These are phyloP conservation scores for Hyparrhenia diplandra DNA, from an alignment of 176 grass and related monocot genomes.

Conservation along the genomic window DNA sequence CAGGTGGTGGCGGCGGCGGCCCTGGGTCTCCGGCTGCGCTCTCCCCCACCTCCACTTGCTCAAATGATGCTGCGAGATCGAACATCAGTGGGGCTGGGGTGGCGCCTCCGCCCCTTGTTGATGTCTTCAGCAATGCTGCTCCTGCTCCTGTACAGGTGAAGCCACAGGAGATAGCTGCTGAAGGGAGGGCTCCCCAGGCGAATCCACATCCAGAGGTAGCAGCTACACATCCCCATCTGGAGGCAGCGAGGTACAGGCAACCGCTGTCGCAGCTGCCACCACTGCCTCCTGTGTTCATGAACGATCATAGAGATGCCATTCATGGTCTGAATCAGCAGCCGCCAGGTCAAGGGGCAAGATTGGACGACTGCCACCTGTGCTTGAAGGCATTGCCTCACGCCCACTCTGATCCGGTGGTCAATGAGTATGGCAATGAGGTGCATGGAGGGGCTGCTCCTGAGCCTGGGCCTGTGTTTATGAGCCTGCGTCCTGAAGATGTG, in stretches of 20 bases:
- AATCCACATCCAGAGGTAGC: conserved; percentile 12
- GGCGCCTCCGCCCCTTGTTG: conserved; percentile 34
- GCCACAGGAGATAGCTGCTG: conserved; percentile 37
- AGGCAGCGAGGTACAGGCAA: conserved; percentile 61
- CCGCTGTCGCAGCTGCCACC: conserved; percentile 91
- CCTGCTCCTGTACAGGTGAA: conserved; percentile 9
- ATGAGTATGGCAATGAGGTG: conserved; percentile 47
- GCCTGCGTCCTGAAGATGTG: conserved; percentile 69
- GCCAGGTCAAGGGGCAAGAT: conserved; percentile 20
- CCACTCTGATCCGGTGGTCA: conserved; percentile 67
- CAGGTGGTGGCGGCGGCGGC: conserved; percentile 25
- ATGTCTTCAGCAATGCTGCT: conserved; percentile 39
- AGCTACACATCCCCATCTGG: conserved; percentile 21
- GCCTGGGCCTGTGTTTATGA: conserved; percentile 49
- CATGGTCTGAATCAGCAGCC: conserved; percentile 44
- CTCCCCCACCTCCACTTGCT: conserved; percentile 57
- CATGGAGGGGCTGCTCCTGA: conserved; percentile 36
- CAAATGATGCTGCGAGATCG: conserved; percentile 59
- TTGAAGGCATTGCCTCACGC: conserved; percentile 66
- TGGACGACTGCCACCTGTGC: conserved; percentile 68
- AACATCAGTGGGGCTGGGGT: conserved; percentile 24
- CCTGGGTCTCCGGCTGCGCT: conserved; percentile 38
- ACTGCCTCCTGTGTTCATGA: conserved; percentile 82
- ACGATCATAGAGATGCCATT: conserved; percentile 54
- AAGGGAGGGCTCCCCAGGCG: conserved; percentile 32